Percentiles rank a stretch among this genome's conserved stretches.
Conservation (phyloP, 257 asterid species). For the Ligustrum vulgare region DNA sequence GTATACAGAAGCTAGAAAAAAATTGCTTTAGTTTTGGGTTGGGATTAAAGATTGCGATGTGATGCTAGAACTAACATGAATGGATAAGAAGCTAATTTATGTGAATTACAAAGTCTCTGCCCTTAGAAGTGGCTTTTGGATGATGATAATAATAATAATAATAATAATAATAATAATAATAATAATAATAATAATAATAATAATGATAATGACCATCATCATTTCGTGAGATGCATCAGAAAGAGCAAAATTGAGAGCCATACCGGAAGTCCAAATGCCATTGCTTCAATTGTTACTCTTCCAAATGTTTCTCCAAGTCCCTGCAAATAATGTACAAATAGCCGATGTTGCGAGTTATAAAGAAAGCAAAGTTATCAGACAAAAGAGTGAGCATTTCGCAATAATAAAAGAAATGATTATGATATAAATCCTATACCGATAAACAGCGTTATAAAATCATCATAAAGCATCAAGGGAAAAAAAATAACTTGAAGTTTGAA, state of each 20-base stretch:
- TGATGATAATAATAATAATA: not conserved
- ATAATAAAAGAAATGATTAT: not conserved
- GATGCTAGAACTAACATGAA: too few relatives aligned
- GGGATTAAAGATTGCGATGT: not conserved
- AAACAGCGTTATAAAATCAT: not conserved
- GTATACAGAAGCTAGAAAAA: not conserved
- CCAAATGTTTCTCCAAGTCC: conserved; percentile 99
- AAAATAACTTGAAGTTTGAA: not conserved
- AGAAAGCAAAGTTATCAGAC: not conserved
- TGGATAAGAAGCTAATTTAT: too few relatives aligned
- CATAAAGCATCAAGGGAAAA: not conserved
- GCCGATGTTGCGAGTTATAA: not conserved
- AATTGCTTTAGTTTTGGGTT: not conserved
- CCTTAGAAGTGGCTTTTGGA: not conserved
- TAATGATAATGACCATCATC: too few relatives aligned
- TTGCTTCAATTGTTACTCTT: conserved; percentile 97
- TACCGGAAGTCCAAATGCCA: conserved; percentile 99
- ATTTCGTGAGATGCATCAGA: not conserved
- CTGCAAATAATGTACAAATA: conserved; percentile 40
- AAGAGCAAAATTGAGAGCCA: conserved; percentile 23
- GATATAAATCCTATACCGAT: not conserved
- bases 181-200: too few relatives aligned
- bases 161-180: too few relatives aligned
- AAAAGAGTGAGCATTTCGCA: not conserved
- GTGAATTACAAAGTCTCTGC: not conserved